Conservation (phyloP, 2,329 filamentous ascomycete species). For the Nothopassalora personata region DNA sequence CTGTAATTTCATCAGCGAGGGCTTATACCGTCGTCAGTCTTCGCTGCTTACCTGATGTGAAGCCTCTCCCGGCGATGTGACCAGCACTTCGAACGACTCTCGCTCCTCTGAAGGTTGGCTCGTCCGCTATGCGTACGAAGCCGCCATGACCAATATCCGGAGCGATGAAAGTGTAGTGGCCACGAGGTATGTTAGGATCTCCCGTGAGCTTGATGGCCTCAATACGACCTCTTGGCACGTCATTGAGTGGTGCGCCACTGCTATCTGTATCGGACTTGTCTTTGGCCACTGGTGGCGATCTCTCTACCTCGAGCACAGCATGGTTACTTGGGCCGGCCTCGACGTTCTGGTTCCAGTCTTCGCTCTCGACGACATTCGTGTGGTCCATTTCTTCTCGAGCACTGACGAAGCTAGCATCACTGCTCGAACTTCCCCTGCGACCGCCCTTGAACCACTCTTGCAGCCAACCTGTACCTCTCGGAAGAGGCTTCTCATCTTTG, state of each 20-base stretch:
- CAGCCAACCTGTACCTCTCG: constrained; percentile 32
- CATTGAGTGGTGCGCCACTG: not conserved
- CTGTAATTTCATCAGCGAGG: constrained; percentile 41
- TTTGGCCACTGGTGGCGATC: too few relatives aligned
- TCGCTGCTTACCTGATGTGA: constrained; percentile 58
- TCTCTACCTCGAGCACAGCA: not conserved
- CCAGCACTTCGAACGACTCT: constrained; percentile 68
- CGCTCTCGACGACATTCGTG: not conserved
- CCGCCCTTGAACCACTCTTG: constrained; percentile 28
- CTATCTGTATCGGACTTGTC: not conserved
- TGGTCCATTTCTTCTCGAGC: constrained; percentile 9
- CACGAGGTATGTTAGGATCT: constrained; percentile 82
- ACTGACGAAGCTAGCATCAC: constrained; percentile 19
- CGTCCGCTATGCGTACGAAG: constrained; percentile 58
- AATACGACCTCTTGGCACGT: constrained; percentile 59
- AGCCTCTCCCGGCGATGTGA: constrained; percentile 71
- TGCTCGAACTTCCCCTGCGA: constrained; percentile 16
- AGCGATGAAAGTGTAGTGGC: constrained; percentile 74
- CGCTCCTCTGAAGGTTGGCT: constrained; percentile 66
- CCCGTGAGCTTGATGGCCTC: constrained; percentile 89
- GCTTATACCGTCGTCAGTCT: not conserved
- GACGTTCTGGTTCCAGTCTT: constrained; percentile 14
- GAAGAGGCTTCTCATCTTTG: constrained; percentile 34
- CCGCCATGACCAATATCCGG: constrained; percentile 68
- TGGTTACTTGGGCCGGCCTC: not conserved